Conservation (phyloP, 2,329 filamentous ascomycete species). For the Calonectria pauciramosa region DNA sequence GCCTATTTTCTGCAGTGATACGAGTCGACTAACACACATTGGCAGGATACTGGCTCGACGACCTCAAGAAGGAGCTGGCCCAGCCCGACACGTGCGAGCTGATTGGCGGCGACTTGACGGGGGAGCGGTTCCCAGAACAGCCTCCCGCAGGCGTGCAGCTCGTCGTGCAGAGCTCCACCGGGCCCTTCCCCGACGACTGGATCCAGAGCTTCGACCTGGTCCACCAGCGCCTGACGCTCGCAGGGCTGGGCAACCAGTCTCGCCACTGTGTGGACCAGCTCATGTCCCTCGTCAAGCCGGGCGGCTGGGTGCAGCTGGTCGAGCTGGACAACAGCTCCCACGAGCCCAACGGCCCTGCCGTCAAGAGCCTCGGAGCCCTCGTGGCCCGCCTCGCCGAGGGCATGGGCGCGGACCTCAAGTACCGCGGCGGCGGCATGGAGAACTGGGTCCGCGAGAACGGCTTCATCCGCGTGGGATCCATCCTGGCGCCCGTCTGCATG, state of each 20-base stretch:
- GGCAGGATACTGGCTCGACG: neutral
- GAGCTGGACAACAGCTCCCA: constrained; percentile 22
- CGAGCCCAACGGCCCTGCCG: constrained; percentile 12
- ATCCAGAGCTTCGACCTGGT: constrained; percentile 25
- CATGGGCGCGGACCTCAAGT: constrained; percentile 10
- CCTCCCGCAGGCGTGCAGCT: neutral
- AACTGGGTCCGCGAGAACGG: constrained; percentile 3
- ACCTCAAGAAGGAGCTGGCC: neutral
- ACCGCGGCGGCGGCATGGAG: constrained; percentile 13
- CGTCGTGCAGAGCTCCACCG: neutral
- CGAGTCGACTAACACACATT: neutral
- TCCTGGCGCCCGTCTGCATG: constrained; percentile 15
- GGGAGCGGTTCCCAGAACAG: neutral
- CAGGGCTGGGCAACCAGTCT: constrained; percentile 1
- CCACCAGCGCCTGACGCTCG: constrained; percentile 31
- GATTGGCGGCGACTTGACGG: neutral
- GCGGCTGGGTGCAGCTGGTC: constrained; percentile 32
- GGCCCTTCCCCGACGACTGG: constrained; percentile 20
- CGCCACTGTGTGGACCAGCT: constrained; percentile 3
- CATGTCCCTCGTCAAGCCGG: constrained; percentile 26
- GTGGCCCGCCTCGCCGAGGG: neutral
- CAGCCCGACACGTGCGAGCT: neutral
- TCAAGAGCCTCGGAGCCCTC: neutral
- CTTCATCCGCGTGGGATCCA: constrained; percentile 5
- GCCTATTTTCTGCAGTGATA: neutral